phyloP scores from a whole-genome alignment of 306 rosid species.

The Vigna hirtella region DNA sequence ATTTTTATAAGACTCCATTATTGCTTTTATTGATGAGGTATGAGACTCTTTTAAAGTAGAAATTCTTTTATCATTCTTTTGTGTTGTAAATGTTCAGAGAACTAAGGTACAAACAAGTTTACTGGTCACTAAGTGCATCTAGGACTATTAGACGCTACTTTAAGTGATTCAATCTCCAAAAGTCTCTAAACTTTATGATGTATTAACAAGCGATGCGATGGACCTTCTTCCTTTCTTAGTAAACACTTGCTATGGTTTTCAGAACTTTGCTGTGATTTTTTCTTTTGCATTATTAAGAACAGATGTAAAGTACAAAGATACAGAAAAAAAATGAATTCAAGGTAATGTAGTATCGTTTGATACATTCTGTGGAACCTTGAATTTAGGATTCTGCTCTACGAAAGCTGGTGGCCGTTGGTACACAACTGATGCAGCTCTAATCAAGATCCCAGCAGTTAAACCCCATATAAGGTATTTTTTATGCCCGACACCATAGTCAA shows the following conservation, averaged over 20 bases:
- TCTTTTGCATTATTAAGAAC: constrained; percentile 24
- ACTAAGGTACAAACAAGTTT: background rate
- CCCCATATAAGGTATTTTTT: constrained; percentile 87
- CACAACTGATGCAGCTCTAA: constrained; percentile 88
- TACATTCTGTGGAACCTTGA: constrained; percentile 65
- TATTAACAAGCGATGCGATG: background rate
- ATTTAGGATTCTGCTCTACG: constrained; percentile 81
- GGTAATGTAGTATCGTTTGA: constrained; percentile 54
- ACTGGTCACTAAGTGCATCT: constrained; percentile 10
- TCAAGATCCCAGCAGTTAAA: constrained; percentile 92
- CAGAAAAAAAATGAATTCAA: constrained; percentile 44
- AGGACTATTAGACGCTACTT: background rate
- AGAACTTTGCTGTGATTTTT: constrained; percentile 11
- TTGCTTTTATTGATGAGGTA: no score
- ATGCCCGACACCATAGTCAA: constrained; percentile 66
- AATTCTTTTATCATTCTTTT: no score
- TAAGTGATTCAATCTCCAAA: background rate
- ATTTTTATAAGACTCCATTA: no score
- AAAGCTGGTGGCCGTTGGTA: constrained; percentile 80
- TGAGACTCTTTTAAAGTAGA: no score
- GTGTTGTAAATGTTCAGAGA: no score
- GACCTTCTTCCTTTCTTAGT: constrained; percentile 39
- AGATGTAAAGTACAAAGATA: constrained; percentile 19
- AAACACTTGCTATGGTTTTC: constrained; percentile 19
- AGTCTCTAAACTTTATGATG: constrained; percentile 24